phyloP scores from a whole-genome alignment of 2,329 filamentous ascomycete genomes.

The Cordyceps cicadae region DNA sequence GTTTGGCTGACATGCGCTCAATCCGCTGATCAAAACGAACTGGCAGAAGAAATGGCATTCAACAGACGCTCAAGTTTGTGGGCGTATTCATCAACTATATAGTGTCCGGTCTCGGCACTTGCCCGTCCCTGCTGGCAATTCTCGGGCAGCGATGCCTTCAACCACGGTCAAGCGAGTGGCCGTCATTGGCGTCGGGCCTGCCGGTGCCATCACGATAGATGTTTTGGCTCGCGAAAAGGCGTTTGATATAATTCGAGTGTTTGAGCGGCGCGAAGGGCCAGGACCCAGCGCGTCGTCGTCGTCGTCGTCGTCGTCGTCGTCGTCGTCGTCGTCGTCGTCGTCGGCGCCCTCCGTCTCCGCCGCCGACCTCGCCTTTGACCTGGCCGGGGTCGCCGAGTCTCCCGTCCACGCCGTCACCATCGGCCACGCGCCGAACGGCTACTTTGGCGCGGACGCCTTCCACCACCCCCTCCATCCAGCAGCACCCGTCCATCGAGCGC shows the following conservation, averaged over 20 bases:
- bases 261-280: neutral
- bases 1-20: neutral
- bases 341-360: constrained; percentile 58
- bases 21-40: neutral
- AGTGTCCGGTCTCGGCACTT: neutral
- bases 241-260: neutral
- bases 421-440: constrained; percentile 39
- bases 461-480: constrained; percentile 45
- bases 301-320: constrained; percentile 57
- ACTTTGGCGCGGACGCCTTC: constrained; percentile 53
- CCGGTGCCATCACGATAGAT: neutral
- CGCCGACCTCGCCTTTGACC: constrained; percentile 50
- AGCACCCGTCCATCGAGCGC: constrained; percentile 39
- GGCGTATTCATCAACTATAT: neutral
- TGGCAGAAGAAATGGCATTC: neutral
- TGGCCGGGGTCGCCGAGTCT: constrained; percentile 34
- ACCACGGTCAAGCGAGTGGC: neutral
- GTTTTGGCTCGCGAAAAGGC: neutral
- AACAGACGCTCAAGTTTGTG: neutral
- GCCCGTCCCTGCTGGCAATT: neutral
- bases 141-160: neutral
- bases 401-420: constrained; percentile 46
- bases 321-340: constrained; percentile 54
- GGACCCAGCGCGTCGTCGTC: constrained; percentile 47
- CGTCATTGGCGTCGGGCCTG: neutral